phyloP scores from a whole-genome alignment of 371 early-diverging fungal genomes.

The Mucor mucedo region DNA sequence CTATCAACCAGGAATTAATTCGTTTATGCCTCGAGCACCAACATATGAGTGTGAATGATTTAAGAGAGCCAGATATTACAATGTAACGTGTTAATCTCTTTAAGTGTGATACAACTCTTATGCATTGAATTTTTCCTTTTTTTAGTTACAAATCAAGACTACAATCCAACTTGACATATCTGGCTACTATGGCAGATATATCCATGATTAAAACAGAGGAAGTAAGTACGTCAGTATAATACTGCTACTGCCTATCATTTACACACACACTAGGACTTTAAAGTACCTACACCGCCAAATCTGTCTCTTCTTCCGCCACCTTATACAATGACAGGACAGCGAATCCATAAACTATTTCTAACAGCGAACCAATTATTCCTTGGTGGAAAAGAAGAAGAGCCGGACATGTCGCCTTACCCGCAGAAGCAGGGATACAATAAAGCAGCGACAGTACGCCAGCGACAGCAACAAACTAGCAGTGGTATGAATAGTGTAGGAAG shows the following conservation, averaged over 20 bases:
- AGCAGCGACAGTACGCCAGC: constrained; percentile 5
- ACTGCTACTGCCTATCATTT: background rate
- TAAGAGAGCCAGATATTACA: constrained; percentile 43
- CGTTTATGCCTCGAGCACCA: constrained; percentile 51
- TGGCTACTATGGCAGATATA: constrained; percentile 64
- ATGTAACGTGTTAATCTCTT: constrained; percentile 26
- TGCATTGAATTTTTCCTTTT: background rate
- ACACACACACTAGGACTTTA: constrained; percentile 28
- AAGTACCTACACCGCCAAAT: constrained; percentile 45
- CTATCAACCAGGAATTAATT: constrained; percentile 58
- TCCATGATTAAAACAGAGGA: constrained; percentile 56
- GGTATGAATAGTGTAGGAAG: constrained; percentile 14
- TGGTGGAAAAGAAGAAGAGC: constrained; percentile 3
- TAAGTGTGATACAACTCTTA: background rate
- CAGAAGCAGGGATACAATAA: constrained; percentile 13
- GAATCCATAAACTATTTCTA: constrained; percentile 39
- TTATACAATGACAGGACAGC: constrained; percentile 33
- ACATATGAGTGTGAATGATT: constrained; percentile 1
- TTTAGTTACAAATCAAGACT: constrained; percentile 55
- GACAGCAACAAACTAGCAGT: constrained; percentile 8
- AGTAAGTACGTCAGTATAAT: constrained; percentile 29
- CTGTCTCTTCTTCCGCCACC: constrained; percentile 46
- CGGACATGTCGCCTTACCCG: constrained; percentile 11
- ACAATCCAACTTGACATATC: constrained; percentile 59
- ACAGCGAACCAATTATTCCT: constrained; percentile 35